Percentiles rank a stretch among this genome's conserved stretches.
Conservation (phyloP, 1,284 basidiomycete species). For the Cystobasidium pallidum region DNA sequence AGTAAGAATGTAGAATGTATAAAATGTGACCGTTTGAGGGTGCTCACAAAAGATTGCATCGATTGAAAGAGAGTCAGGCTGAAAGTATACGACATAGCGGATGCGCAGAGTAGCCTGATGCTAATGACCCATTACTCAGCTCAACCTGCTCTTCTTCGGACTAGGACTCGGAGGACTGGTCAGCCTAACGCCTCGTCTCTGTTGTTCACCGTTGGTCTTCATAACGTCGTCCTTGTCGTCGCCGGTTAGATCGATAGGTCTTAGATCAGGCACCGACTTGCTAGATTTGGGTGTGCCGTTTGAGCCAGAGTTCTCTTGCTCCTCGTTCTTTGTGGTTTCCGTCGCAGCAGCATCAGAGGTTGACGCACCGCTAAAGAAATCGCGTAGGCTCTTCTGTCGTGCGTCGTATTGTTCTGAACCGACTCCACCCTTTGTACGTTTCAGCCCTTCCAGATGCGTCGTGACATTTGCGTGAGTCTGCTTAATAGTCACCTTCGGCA, state of each 20-base stretch:
- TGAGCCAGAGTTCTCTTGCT: background rate
- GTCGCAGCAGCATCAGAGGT: background rate
- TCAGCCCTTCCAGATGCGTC: conserved; percentile 35
- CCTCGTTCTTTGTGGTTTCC: background rate
- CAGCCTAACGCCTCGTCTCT: conserved; percentile 27
- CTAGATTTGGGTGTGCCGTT: conserved; percentile 5
- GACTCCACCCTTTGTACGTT: conserved; percentile 40
- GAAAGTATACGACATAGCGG: too few species aligned
- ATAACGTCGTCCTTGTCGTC: conserved; percentile 29
- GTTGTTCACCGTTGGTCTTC: conserved; percentile 36
- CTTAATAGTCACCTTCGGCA: conserved; percentile 16
- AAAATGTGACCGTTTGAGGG: too few species aligned
- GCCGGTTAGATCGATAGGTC: conserved; percentile 31
- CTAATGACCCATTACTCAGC: too few species aligned
- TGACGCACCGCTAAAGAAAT: conserved; percentile 39
- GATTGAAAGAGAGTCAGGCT: too few species aligned
- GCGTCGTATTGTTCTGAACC: conserved; percentile 38
- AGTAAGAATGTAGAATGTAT: too few species aligned
- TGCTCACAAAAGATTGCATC: too few species aligned
- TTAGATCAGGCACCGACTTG: conserved; percentile 17
- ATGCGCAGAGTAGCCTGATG: too few species aligned
- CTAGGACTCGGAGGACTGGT: conserved; percentile 38
- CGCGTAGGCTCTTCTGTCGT: conserved; percentile 38
- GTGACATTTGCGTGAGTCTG: conserved; percentile 39
- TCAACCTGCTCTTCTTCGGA: conserved; percentile 40